Evolutionary conservation across 2,329 filamentous ascomycete genomes (phyloP), one percentile per base, ranked within the genome.

Genomic region (Xylariaceae sp.): DNA sequence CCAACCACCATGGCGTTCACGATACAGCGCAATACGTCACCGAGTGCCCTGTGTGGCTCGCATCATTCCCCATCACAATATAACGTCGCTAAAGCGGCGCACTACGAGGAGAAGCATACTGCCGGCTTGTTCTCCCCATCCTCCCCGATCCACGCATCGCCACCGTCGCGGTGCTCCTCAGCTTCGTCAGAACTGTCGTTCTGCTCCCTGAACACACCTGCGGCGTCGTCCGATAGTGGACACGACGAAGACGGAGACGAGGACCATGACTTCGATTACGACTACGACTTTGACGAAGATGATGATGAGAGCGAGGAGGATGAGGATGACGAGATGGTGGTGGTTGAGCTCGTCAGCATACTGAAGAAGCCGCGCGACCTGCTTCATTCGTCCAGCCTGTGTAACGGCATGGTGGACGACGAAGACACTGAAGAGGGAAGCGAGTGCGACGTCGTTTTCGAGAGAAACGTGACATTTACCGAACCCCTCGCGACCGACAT

Each of bases 401-500:
- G 2, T 17, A 24, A 18, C 26, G 18, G 33, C 1, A 23, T 17
- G 8, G 30, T 27, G 2, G 33, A 38, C 3, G 29, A 40, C 7
- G n/a, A 14, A 3, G 23, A 17, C 11, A 34, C 23, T 3, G 44
- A 40, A 5, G 34, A 41, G 2, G 40, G 36, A 14, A 44, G 40
- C 34, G 37, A 43, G 9, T 44, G 34, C 34, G 41, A 40, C 2
- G 30, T 44, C 31, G n/a, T 38, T 11, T 44, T 43, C n/a, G 40
- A 43, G 34, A 37, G 41, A 18, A 40, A 38, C 11, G 44, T 47
- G 27, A 27, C 41, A 1, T 47, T 47, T 12, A 15, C 31, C 28
- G 41, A 47, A 4, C 44, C 44, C n/a, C 23, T 47, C 1, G 44
- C 44, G 26, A 47, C 34, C 2, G 41, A 47, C 12, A 29, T 47